Evolutionary conservation across 2,329 filamentous ascomycete genomes (phyloP), one percentile per base, ranked within the genome.

Genomic region (Diplodia sapinea): DNA sequence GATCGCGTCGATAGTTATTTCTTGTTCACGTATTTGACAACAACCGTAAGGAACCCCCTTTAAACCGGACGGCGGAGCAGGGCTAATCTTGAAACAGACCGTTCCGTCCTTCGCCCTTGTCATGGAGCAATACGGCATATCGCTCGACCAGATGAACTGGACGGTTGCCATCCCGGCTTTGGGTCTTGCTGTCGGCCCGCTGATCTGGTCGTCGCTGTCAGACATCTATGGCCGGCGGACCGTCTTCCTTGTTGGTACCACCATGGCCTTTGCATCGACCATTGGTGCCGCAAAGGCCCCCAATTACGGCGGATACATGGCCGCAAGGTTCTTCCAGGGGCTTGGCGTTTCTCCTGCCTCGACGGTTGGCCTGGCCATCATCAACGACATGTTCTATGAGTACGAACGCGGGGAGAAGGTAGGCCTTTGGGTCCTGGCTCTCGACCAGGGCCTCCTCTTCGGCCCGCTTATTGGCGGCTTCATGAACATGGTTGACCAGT

Each of bases 11-110:
- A 15, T 49, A 84, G 82, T 69, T 86, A 86, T 71, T 87, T 87
- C 71, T 76, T 87, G 69, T 86, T 87, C 76, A 87, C 85, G 17
- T 87, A 86, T 75, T 80, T 87, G 69, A 87, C 85, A 0, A 87
- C 85, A 1, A 85, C 83, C 0, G 85, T 47, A 50, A n/a, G 54
- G 52, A 43, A 50, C 23, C 13, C 15, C 26, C 26, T 33, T 26
- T 1, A 17, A 6, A 59, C 26, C 15, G 9, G 4, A 6, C 1
- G 17, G 17, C n/a, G 23, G 29, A 12, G n/a, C 5, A 38, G 31
- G 43, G 43, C 43, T 47, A 20, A 47, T 47, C 17, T 7, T 20
- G n/a, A n/a, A 38, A 29, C 54, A 59, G 15, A 66, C 20, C 3
- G 83, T 87, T 0, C 84, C 85, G 2, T 85, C 84, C 0, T 87